Evolutionary conservation across 306 rosid genomes (phyloP), one percentile per base, ranked within the genome.

Genomic region (Glycyrrhiza uralensis): DNA sequence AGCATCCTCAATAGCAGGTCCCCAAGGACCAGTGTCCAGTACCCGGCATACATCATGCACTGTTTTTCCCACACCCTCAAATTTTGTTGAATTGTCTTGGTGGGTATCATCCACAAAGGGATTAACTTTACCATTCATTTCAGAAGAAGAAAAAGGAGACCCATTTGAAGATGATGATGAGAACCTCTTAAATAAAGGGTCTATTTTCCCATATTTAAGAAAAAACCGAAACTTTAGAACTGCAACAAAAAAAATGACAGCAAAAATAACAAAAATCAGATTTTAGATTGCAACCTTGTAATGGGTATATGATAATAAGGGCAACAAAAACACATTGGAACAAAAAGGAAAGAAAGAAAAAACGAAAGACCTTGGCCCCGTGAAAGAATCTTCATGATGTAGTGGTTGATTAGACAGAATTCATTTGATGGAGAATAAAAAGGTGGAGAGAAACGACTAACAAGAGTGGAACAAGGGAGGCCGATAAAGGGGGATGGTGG

Each of bases 1-100:
- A 29, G 86, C 83, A 76, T 80, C 79, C 89, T 91, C 94, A 49
- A 89, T n/a, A 12, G 79, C 49, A 39, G 88, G 89, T 70, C 87
- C 96, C 96, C 92, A 87, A 33, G 89, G 80, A 78, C 81, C 74
- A 45, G 80, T 15, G 44, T 85, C 98, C 88, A 94, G 78, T 4
- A 87, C 78, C 52, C 35, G 84, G 76, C 96, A 91, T 20, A 83
- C 84, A 66, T 86, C 86, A 73, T 85, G 78, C 33, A 89, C 88
- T 45, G 71, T 50, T 12, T 69, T 87, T 68, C 86, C 83, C 60
- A 67, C 72, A 58, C 67, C 77, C 50, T 81, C 84, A 26, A 33
- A 36, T 76, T 79, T 88, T 62, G 62, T 24, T 29, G 80, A 61
- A 64, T 49, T 52, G 24, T 79, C 80, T 36, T 59, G 52, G 69